Conservation (phyloP, 192 early-diverging fungal genomes). For the Coemansia sp. region DNA sequence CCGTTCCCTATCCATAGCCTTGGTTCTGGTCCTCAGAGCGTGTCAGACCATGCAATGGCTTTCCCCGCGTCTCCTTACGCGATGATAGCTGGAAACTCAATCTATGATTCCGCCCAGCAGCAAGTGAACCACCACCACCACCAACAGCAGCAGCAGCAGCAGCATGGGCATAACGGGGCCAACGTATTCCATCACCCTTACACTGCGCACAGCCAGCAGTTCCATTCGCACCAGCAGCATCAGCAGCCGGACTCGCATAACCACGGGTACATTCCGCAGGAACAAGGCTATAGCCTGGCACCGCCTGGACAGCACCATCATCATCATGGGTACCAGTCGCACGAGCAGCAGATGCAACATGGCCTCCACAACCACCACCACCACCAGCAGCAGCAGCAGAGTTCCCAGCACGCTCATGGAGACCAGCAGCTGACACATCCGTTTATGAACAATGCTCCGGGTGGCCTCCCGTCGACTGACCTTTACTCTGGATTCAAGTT, state of each 20-base stretch:
- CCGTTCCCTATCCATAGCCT: conserved; percentile 46
- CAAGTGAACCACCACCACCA: conserved; percentile 22
- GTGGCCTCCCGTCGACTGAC: conserved; percentile 31
- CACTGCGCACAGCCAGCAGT: conserved; percentile 9
- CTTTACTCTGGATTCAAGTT: conserved; percentile 51
- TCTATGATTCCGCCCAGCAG: conserved; percentile 26
- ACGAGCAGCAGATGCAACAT: conserved; percentile 18
- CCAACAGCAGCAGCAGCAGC: conserved; percentile 20
- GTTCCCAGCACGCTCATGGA: background rate
- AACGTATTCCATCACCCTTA: background rate
- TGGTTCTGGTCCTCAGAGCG: conserved; percentile 10
- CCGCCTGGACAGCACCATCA: conserved; percentile 10
- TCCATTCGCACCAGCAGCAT: conserved; percentile 16
- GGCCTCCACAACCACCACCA: conserved; percentile 12
- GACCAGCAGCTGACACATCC: conserved; percentile 22
- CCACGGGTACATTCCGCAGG: conserved; percentile 9
- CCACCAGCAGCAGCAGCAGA: conserved; percentile 15
- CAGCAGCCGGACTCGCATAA: conserved; percentile 13
- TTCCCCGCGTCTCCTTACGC: conserved; percentile 48
- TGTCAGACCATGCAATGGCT: conserved; percentile 41
- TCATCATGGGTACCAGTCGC: conserved; percentile 7
- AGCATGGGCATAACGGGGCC: background rate
- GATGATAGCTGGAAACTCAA: conserved; percentile 37
- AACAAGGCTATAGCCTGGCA: conserved; percentile 8
- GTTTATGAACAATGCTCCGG: conserved; percentile 27